phyloP scores from a whole-genome alignment of 2,329 filamentous ascomycete genomes.

The Stagonosporopsis tanaceti region DNA sequence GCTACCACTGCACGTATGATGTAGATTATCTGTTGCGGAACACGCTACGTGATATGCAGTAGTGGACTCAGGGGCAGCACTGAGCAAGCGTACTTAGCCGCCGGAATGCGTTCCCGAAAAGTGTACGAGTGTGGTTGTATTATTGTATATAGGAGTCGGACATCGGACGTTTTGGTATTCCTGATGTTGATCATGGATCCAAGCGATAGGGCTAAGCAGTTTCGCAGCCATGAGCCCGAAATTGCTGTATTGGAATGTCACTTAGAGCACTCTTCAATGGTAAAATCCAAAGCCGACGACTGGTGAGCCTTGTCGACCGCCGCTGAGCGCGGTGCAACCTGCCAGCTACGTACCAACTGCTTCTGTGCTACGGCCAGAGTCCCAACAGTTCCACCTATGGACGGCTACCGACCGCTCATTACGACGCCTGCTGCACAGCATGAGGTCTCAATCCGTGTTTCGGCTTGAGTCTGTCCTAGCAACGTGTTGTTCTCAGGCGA shows the following conservation, averaged over 20 bases:
- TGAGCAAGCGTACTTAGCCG: not conserved
- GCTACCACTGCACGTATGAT: slow-evolving; percentile 12
- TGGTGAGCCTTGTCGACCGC: slow-evolving; percentile 21
- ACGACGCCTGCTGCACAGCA: slow-evolving; percentile 32
- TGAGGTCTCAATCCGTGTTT: slow-evolving; percentile 24
- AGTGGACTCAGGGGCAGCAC: not conserved
- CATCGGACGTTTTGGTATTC: slow-evolving; percentile 7
- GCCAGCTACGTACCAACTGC: slow-evolving; percentile 24
- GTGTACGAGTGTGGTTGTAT: not conserved
- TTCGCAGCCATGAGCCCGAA: slow-evolving; percentile 14
- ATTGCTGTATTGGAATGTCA: slow-evolving; percentile 25
- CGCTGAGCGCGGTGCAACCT: slow-evolving; percentile 15
- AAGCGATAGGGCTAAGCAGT: slow-evolving; percentile 12
- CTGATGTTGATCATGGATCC: slow-evolving; percentile 6
- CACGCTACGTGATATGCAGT: slow-evolving; percentile 2
- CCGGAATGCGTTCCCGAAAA: slow-evolving; percentile 8
- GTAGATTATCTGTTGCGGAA: slow-evolving; percentile 6
- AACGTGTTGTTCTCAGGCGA: slow-evolving; percentile 35
- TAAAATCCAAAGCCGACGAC: slow-evolving; percentile 17
- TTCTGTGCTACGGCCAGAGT: slow-evolving; percentile 33
- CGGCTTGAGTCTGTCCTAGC: slow-evolving; percentile 25
- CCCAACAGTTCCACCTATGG: slow-evolving; percentile 44
- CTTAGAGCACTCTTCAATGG: slow-evolving; percentile 1
- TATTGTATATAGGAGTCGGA: slow-evolving; percentile 4
- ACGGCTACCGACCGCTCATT: slow-evolving; percentile 28